Percentiles rank a stretch among this genome's conserved stretches.
Conservation (phyloP, 2,329 filamentous ascomycete species). For the Alternaria triticina region DNA sequence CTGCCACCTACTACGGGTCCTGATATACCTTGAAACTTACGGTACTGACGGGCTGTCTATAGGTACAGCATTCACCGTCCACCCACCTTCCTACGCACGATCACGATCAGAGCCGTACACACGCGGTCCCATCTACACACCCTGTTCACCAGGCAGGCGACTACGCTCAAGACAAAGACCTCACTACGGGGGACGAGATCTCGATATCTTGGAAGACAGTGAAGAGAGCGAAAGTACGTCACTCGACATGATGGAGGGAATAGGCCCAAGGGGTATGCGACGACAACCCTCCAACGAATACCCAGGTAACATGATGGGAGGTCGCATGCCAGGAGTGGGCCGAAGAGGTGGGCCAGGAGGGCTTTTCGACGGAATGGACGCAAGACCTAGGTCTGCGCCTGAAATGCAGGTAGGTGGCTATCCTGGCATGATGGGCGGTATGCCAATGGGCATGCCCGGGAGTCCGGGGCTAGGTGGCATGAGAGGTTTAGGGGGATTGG, state of each 20-base stretch:
- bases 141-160: background rate
- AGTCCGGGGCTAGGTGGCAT: background rate
- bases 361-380: background rate
- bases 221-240: slow-evolving; percentile 6
- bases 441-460: background rate
- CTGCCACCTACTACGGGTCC: background rate
- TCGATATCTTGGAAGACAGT: slow-evolving; percentile 3
- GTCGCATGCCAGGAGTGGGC: background rate
- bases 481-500: background rate
- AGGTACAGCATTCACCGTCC: slow-evolving; percentile 10
- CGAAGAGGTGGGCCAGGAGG: background rate
- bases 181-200: background rate
- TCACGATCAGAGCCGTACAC: background rate
- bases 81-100: slow-evolving; percentile 1
- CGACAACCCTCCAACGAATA: background rate
- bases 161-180: background rate
- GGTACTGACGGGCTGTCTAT: background rate
- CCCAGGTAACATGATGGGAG: background rate
- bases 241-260: background rate
- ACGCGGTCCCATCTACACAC: slow-evolving; percentile 2
- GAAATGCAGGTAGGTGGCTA: slow-evolving; percentile 2
- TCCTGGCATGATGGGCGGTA: background rate
- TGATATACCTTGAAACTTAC: background rate
- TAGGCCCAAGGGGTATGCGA: background rate
- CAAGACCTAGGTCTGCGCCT: slow-evolving; percentile 6